phyloP scores from a whole-genome alignment of 2,329 filamentous ascomycete genomes.

The Hypoxylon sp. region DNA sequence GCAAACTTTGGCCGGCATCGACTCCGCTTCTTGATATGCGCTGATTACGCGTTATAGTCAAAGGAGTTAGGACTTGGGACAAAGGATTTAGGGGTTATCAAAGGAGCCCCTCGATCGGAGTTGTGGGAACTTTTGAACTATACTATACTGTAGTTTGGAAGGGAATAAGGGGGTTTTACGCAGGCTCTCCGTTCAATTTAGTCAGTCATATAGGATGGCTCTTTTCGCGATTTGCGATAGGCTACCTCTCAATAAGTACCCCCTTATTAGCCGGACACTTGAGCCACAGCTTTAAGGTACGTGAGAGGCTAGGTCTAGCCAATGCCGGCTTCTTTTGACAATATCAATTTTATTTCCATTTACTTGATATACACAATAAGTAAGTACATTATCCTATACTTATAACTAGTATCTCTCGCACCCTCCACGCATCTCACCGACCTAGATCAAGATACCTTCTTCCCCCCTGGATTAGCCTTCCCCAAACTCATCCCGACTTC shows the following conservation, averaged over 20 bases:
- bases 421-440: neutral
- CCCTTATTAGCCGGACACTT: neutral
- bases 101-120: neutral
- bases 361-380: neutral
- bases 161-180: neutral
- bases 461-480: conserved; percentile 17
- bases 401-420: neutral
- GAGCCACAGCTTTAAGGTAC: too few species aligned
- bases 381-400: too few species aligned
- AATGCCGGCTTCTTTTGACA: too few species aligned
- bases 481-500: conserved; percentile 56
- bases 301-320: too few species aligned
- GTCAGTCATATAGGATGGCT: neutral
- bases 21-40: neutral
- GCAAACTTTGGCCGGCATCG: conserved; percentile 24
- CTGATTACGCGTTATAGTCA: conserved; percentile 2
- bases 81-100: conserved; percentile 11
- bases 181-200: neutral
- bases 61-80: conserved; percentile 2
- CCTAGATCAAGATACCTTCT: conserved; percentile 9
- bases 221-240: too few species aligned
- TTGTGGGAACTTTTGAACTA: neutral
- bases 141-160: neutral
- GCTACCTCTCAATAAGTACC: too few species aligned
- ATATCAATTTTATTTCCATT: too few species aligned